phyloP scores from a whole-genome alignment of 169 alveolate genomes.

The Cryptosporidium canis region DNA sequence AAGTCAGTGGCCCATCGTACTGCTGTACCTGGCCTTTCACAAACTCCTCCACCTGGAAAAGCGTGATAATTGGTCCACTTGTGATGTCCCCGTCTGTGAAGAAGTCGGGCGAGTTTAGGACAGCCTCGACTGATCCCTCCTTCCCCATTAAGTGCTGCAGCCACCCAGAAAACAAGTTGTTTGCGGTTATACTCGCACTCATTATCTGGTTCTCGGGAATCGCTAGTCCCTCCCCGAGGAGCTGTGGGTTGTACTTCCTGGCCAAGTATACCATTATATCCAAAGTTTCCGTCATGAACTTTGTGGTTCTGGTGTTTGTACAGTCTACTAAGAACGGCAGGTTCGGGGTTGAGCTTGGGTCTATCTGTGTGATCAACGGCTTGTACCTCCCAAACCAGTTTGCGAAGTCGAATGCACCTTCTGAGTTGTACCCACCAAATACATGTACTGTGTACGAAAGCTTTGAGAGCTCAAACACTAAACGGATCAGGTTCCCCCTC shows the following conservation, averaged over 20 bases:
- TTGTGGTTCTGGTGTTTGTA: slow-evolving; percentile 36
- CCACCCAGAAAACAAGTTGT: slow-evolving; percentile 28
- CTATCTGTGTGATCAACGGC: slow-evolving; percentile 17
- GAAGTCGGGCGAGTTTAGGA: slow-evolving; percentile 24
- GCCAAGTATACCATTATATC: slow-evolving; percentile 54
- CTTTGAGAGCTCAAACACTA: slow-evolving; percentile 29
- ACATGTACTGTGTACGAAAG: slow-evolving; percentile 31
- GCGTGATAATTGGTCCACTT: slow-evolving; percentile 27
- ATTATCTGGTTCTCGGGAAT: background rate
- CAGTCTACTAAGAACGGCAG: slow-evolving; percentile 67
- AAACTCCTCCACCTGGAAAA: slow-evolving; percentile 40
- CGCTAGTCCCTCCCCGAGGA: slow-evolving; percentile 45
- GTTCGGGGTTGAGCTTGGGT: slow-evolving; percentile 28
- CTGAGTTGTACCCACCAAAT: slow-evolving; percentile 52
- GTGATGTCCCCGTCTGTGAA: slow-evolving; percentile 11
- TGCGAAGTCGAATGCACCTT: slow-evolving; percentile 53
- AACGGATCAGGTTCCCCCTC: slow-evolving; percentile 38
- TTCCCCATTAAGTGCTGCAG: slow-evolving; percentile 4
- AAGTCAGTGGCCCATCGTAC: slow-evolving; percentile 59
- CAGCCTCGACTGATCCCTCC: slow-evolving; percentile 34
- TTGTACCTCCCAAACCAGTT: slow-evolving; percentile 39
- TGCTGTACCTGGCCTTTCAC: background rate
- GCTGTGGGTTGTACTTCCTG: slow-evolving; percentile 13
- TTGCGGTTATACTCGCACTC: background rate
- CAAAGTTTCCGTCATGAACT: slow-evolving; percentile 49